Evolutionary conservation across 2,329 filamentous ascomycete species (phyloP).

Genomic region (Colletotrichum tofieldiae): DNA sequence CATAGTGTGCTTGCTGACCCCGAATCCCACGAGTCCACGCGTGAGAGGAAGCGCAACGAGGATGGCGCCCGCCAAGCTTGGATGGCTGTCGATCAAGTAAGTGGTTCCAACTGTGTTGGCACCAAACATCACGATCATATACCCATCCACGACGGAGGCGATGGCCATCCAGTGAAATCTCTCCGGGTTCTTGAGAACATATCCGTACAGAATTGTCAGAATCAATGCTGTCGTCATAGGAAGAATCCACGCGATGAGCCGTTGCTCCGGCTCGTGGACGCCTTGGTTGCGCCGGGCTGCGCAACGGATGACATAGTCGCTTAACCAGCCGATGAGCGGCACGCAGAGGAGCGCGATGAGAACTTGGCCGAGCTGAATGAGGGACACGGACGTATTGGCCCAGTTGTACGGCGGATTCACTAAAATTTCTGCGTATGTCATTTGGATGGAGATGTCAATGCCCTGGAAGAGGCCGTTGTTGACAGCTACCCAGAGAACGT

Average conservation of each 20-base stretch:
- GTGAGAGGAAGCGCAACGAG: conserved; percentile 34
- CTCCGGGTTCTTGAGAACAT: conserved; percentile 28
- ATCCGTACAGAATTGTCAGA: conserved; percentile 37
- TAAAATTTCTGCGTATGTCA: conserved; percentile 39
- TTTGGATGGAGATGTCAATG: conserved; percentile 38
- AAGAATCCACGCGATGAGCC: conserved; percentile 47
- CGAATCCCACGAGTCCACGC: conserved; percentile 36
- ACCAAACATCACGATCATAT: conserved; percentile 34
- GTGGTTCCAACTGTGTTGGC: conserved; percentile 33
- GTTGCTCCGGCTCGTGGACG: conserved; percentile 59
- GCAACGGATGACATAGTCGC: conserved; percentile 39
- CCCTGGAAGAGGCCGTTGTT: conserved; percentile 41
- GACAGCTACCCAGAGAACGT: conserved; percentile 39
- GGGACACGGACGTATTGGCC: conserved; percentile 38
- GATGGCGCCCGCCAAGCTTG: conserved; percentile 30
- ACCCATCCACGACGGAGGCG: conserved; percentile 30
- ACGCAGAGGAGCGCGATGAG: conserved; percentile 29
- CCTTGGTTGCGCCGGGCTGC: conserved; percentile 58
- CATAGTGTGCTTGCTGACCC: conserved; percentile 36
- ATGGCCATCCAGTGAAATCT: conserved; percentile 41
- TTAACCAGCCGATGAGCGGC: conserved; percentile 37
- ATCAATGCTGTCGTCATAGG: conserved; percentile 34
- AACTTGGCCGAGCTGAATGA: conserved; percentile 36
- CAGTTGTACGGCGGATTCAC: conserved; percentile 40
- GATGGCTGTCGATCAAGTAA: conserved; percentile 39